Evolutionary conservation across 768 basidiomycete species (phyloP).

Genomic region (Lactarius indigo): DNA sequence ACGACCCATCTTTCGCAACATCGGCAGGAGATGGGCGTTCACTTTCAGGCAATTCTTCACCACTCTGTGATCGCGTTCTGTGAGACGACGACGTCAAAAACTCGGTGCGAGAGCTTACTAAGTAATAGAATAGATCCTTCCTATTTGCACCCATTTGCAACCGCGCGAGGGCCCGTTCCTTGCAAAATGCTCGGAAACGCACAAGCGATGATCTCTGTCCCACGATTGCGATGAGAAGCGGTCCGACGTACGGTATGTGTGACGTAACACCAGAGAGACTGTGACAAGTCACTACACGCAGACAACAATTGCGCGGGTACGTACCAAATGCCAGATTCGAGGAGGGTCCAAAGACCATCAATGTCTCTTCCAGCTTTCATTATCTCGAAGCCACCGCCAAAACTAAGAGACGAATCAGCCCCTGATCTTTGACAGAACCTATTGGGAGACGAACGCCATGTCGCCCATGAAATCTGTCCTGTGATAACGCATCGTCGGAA

Average conservation of each 20-base stretch:
- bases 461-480: conserved; percentile 45
- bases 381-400: not conserved
- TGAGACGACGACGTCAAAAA: not conserved
- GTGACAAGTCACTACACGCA: not conserved
- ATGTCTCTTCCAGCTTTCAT: not conserved
- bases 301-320: not conserved
- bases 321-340: not conserved
- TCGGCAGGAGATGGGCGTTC: not conserved
- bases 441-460: conserved; percentile 33
- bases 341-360: not conserved
- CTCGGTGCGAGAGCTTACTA: conserved; percentile 29
- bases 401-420: not conserved
- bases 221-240: not conserved
- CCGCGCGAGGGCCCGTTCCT: not conserved
- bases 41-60: not conserved
- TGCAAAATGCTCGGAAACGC: not conserved
- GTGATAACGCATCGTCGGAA: not conserved
- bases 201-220: no score
- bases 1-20: not conserved
- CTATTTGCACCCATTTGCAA: not conserved
- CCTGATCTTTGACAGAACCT: no score
- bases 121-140: conserved; percentile 39
- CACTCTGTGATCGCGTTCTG: conserved; percentile 2
- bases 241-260: not conserved
- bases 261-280: not conserved